Evolutionary conservation across 768 basidiomycete species (phyloP).

Genomic region (Termitomyces sp.): DNA sequence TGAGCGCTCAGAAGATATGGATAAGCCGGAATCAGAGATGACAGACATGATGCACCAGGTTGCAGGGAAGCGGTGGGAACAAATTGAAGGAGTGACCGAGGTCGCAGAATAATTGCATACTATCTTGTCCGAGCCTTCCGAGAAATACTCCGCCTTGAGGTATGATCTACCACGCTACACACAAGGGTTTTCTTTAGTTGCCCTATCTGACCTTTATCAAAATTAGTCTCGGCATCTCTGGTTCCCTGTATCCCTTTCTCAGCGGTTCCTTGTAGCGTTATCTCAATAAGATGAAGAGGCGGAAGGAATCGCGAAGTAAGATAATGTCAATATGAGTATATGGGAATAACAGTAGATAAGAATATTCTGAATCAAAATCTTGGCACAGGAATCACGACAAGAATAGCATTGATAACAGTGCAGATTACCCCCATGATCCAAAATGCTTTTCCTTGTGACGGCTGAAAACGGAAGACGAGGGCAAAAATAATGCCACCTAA

Average conservation of each 20-base stretch:
- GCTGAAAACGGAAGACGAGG: slow-evolving; percentile 41
- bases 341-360: neutral
- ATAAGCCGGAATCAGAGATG: neutral
- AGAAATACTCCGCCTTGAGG: neutral
- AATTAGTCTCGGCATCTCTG: neutral
- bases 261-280: neutral
- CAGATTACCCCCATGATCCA: slow-evolving; percentile 41
- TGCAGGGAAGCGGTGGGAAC: neutral
- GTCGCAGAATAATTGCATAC: neutral
- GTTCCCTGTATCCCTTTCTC: neutral
- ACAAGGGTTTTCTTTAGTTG: neutral
- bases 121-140: neutral
- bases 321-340: too few relatives aligned
- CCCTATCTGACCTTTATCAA: neutral
- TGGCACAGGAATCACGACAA: slow-evolving; percentile 22
- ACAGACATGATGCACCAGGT: neutral
- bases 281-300: neutral
- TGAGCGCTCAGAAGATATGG: neutral
- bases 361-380: slow-evolving; percentile 10
- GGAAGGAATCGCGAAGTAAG: too few relatives aligned
- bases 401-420: slow-evolving; percentile 22
- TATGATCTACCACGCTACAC: neutral
- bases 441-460: slow-evolving; percentile 34
- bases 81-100: neutral
- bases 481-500: slow-evolving; percentile 44